phyloP scores from a whole-genome alignment of 768 basidiomycete species.

The Leccinum rimulosum region DNA sequence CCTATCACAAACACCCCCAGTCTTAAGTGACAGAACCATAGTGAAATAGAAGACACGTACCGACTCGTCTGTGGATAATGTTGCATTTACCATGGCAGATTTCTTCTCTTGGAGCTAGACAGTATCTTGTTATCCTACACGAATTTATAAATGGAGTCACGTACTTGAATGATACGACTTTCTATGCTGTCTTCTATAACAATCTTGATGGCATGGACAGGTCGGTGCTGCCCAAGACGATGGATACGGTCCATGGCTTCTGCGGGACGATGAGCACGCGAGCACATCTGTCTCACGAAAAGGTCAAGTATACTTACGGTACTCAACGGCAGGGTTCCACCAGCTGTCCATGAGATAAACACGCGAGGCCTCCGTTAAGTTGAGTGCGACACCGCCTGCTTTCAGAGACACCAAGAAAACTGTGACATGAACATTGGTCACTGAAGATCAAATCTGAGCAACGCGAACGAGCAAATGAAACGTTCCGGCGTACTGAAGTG shows the following conservation, averaged over 20 bases:
- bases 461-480: neutral
- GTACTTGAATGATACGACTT: slow-evolving; percentile 84
- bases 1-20: slow-evolving; percentile 38
- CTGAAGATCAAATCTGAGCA: slow-evolving; percentile 35
- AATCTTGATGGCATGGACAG: slow-evolving; percentile 90
- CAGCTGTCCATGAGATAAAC: slow-evolving; percentile 97
- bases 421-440: slow-evolving; percentile 91
- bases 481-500: slow-evolving; percentile 69
- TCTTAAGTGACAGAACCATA: slow-evolving; percentile 11
- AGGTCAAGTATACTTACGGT: slow-evolving; percentile 49
- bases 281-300: neutral
- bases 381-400: slow-evolving; percentile 91
- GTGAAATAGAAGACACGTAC: slow-evolving; percentile 37
- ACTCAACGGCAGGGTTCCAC: slow-evolving; percentile 98
- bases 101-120: slow-evolving; percentile 92
- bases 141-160: slow-evolving; percentile 8
- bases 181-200: slow-evolving; percentile 97
- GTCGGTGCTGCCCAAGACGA: slow-evolving; percentile 90
- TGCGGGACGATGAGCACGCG: slow-evolving; percentile 31
- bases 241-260: slow-evolving; percentile 98
- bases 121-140: neutral
- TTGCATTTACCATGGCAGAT: slow-evolving; percentile 90
- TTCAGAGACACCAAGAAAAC: slow-evolving; percentile 98
- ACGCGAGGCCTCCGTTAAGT: slow-evolving; percentile 86
- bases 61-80: slow-evolving; percentile 77